Conservation (phyloP, 306 rosid species). For the Cicer bijugum region DNA sequence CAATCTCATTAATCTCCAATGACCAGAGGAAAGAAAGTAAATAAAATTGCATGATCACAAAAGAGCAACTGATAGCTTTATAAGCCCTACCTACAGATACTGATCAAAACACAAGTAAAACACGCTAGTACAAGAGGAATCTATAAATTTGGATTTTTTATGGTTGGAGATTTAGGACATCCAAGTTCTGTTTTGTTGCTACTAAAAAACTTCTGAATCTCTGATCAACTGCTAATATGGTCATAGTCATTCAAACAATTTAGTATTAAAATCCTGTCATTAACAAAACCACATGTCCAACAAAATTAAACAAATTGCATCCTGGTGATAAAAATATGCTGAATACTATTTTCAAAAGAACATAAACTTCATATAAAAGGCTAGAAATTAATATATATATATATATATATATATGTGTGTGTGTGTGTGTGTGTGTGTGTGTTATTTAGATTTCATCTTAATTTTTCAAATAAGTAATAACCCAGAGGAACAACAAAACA, state of each 20-base stretch:
- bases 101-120: slow-evolving; percentile 27
- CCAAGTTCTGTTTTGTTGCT: slow-evolving; percentile 3
- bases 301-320: not conserved
- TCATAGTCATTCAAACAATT: slow-evolving; percentile 12
- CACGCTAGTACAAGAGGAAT: slow-evolving; percentile 6
- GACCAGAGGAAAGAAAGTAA: slow-evolving; percentile 14
- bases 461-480: not conserved
- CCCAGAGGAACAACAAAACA: not conserved
- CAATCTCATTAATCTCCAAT: slow-evolving; percentile 7
- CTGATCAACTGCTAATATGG: slow-evolving; percentile 25
- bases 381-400: not conserved
- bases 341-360: slow-evolving; percentile 16
- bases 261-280: slow-evolving; percentile 22
- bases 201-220: slow-evolving; percentile 24
- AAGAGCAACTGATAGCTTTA: slow-evolving; percentile 12
- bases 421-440: not conserved
- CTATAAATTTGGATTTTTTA: not conserved
- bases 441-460: not conserved
- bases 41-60: slow-evolving; percentile 11
- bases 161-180: slow-evolving; percentile 34
- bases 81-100: not conserved
- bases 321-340: not conserved
- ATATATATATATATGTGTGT: too few relatives aligned
- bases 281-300: slow-evolving; percentile 6
- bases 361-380: slow-evolving; percentile 27